A percentile compares a stretch with the other conserved stretches of the same genome.
These are phyloP conservation scores for Morella rubra DNA, from an alignment of 306 rosid species.

Conservation along the genomic window DNA sequence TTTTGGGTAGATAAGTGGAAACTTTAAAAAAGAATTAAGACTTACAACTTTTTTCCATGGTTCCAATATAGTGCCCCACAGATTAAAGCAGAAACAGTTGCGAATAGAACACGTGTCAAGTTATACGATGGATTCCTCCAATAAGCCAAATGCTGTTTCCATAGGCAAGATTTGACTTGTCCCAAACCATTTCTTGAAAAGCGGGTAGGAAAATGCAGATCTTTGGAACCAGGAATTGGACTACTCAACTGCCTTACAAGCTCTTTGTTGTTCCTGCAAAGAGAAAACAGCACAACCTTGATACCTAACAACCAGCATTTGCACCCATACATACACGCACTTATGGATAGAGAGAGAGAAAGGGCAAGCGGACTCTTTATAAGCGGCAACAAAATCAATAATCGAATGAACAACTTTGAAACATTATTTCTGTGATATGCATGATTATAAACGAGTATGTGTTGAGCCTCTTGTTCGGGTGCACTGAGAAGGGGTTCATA, in stretches of 20 bases:
- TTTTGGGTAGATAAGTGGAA: background rate
- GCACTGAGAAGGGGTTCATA: too few species aligned
- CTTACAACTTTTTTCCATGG: constrained; percentile 19
- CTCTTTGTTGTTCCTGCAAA: constrained; percentile 48
- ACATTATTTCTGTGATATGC: background rate
- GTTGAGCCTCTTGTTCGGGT: too few species aligned
- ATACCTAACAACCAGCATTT: background rate
- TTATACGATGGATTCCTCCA: constrained; percentile 49
- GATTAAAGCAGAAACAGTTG: constrained; percentile 12
- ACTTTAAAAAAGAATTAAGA: too few species aligned
- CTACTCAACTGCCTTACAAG: constrained; percentile 45
- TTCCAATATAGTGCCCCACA: constrained; percentile 40
- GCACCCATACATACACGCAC: background rate
- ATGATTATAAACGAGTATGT: too few species aligned
- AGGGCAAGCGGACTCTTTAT: background rate
- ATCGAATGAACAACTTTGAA: background rate
- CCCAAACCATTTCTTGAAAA: constrained; percentile 48
- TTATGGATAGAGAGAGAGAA: background rate
- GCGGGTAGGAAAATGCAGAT: constrained; percentile 46
- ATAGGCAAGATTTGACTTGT: constrained; percentile 38
- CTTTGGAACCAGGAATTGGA: constrained; percentile 51
- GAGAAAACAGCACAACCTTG: background rate
- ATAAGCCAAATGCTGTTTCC: constrained; percentile 49
- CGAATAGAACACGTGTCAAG: constrained; percentile 31
- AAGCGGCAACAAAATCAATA: background rate